Conservation (phyloP, 148 eudicot genomes). For the Rhododendron kiyosumense region DNA sequence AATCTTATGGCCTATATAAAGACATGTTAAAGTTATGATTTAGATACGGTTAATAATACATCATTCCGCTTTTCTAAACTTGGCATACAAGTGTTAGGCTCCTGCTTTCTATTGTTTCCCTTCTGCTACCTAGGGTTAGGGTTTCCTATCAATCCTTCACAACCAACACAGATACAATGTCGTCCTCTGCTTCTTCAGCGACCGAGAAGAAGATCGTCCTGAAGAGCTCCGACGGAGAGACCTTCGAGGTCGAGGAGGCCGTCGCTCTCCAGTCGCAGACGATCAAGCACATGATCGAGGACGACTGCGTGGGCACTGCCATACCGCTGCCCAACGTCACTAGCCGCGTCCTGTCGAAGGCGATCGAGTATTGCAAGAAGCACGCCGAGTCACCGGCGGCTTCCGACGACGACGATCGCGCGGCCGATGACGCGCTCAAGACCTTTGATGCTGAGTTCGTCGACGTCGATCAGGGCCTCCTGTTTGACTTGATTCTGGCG, state of each 20-base stretch:
- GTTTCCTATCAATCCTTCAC: background rate
- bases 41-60: no score
- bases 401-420: background rate
- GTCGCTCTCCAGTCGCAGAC: no score
- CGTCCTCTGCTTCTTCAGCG: background rate
- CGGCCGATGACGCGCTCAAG: conserved; percentile 9
- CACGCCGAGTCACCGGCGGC: conserved; percentile 7
- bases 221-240: no score
- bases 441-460: conserved; percentile 20
- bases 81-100: background rate
- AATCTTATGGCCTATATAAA: no score
- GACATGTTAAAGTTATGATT: no score
- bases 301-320: no score
- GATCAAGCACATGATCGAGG: no score
- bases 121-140: background rate
- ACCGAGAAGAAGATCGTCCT: conserved; percentile 3
- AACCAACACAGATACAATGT: background rate
- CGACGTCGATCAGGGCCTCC: conserved; percentile 22
- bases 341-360: no score
- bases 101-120: background rate
- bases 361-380: background rate
- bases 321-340: no score
- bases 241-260: no score
- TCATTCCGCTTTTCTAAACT: no score
- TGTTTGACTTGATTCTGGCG: conserved; percentile 32